Base-by-base conservation (phyloP, 176 grass and related monocot species). In the Juncus inflexus region DNA sequence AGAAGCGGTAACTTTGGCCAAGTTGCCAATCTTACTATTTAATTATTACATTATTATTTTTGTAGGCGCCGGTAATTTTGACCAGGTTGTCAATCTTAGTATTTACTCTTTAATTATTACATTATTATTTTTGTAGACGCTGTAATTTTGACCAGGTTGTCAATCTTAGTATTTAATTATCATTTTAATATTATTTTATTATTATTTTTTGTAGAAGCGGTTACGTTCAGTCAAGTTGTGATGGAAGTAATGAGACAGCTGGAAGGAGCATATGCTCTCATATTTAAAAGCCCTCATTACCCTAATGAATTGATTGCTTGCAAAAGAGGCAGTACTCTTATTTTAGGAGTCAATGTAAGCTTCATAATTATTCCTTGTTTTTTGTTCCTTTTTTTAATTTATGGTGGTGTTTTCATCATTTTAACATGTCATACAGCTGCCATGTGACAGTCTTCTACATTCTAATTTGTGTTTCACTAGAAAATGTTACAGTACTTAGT, bases 171-270 rank as follows among this genome's bases (percentile, higher is more conserved):
- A 58, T 16, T 61, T 59, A 14, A 59, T 43, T 65, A 52, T 28
- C 37, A 67, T 49, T 45, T 81, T 52, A 52, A 12, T 37, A 67
- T 60, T 45, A 74, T 58, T 64, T 62, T 15, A 35, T 49, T 36
- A 16, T 62, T 55, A 11, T 64, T 71, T 71, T 73, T 61, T 28
- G 73, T 61, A 90, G 87, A 82, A 64, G 70, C 80, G 70, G 77
- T 96, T 19, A 86, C 84, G 37, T 96, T 96, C 66, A 90, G 84
- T 67, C 87, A 90, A 87, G 87, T 96, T 62, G 87, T 96, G 63
- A 91, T 76, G 66, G 92, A 89, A 80, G 87, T 97, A 42, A 91
- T 97, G 87, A 81, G 92, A 76, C 92, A 91, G 51, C 87, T 97
- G 53, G 87, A 97, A 91, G 92, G 92, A 74, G 92, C 92, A 64